Base-by-base conservation (phyloP, 345 rosid species). In the Lepidium didymum region DNA sequence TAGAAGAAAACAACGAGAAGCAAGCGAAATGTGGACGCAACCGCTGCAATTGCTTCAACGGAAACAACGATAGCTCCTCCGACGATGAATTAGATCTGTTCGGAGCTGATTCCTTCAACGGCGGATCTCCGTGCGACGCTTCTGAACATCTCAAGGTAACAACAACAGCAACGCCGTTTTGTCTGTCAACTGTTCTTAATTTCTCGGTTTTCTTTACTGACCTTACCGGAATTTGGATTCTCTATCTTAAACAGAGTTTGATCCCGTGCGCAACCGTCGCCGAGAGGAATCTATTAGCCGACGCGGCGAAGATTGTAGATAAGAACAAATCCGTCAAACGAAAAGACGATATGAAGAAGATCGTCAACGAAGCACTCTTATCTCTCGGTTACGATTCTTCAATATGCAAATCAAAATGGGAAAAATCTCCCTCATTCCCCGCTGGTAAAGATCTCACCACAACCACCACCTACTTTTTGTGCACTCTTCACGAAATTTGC, bases 401-500 rank as follows among this genome's bases (percentile, higher is more conserved):
- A 23, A 83, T 94, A 77, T 94, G 99, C 82, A 89, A 83, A 80
- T 91, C 99, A 4, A 86, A 86, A 83, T 94, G 99, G 99, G 97
- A 91, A 0, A 89, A 85, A 72, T 70, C 90, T 34, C 58, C 83
- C 0, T 80, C 91, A 1, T 82, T 77, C 72, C 97, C 97, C 5
- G 96, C 92, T 37, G 96, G 97, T 94, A 78, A 47, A 15, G 10
- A 27, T 31, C 54, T 25, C 33, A 6, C 29, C 43, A 25, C 43
- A 15, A 25, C 27, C 19, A 52, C 38, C 46, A n/a, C 46, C 18
- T 5, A 3, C 23, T 36, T 66, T 31, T 38, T 40, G 10, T 7
- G 0, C 61, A 62, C 19, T 51, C 4, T 44, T 67, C 56, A 18
- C 58, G 18, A 47, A 47, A 2, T 27, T 43, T 64, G 36, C 47